Evolutionary conservation across 805 yeast genomes (phyloP), one percentile per base, ranked within the genome.

Genomic region (Debaryomyces prosopidis): DNA sequence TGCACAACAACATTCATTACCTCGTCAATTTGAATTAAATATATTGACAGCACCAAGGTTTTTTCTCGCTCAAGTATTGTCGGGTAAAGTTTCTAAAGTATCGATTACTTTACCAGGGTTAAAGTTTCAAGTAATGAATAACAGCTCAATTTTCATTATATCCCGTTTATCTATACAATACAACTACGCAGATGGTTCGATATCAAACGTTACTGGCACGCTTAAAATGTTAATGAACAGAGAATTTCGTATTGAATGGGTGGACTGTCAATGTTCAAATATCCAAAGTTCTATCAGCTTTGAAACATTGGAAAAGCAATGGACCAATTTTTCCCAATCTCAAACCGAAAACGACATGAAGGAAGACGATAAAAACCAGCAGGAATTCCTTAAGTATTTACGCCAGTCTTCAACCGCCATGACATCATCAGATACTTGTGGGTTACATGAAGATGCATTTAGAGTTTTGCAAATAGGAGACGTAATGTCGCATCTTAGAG

Each of bases 381-480:
- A 39, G 7, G 65, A 56, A 20, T 58, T 63, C 39, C 43, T 65
- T 42, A 47, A 49, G n/a, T 46, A 50, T 17, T 30, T 65, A 2
- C 52, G 51, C 37, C 39, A 46, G 3, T 45, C 67, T 30, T 69
- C 74, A 33, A 65, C 67, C 35, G 82, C 84, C 0, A 73, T 73
- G 49, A 68, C 73, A 37, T 68, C 68, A 34, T 65, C 82, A 44
- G 69, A 82, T 4, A 75, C 76, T 43, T 77, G 78, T 50, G 96
- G 96, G 0, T 63, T 86, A 4, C 82, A 81, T 44, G 82, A 79
- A 42, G 76, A 76, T 33, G 82, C 87, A 5, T 77, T 87, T 80
- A 69, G 92, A 47, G 73, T 84, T 17, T 65, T 89, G 66, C 92
- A 87, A 61, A 80, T 87, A 4, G 78, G 89, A 35, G 94, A 88